A percentile compares a stretch with the other conserved stretches of the same genome.
These are phyloP conservation scores for Colletotrichum musicola DNA, from an alignment of 2,329 filamentous ascomycete genomes.

Conservation along the genomic window DNA sequence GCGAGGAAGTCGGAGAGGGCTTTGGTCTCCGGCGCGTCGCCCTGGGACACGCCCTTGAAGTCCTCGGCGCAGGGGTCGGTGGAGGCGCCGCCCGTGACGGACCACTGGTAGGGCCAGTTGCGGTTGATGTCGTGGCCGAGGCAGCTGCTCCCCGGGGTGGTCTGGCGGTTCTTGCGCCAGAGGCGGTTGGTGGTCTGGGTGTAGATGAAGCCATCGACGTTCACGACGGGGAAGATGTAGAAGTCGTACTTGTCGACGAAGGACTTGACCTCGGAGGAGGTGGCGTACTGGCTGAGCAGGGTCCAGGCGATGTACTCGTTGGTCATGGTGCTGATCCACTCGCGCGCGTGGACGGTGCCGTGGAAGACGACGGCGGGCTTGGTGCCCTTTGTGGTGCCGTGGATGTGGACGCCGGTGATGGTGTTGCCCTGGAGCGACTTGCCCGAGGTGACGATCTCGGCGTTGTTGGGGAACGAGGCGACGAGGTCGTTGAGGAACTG, in stretches of 20 bases:
- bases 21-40: conserved; percentile 59
- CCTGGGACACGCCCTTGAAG: conserved; percentile 52
- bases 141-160: conserved; percentile 50
- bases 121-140: conserved; percentile 63
- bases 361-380: conserved; percentile 62
- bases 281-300: conserved; percentile 54
- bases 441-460: conserved; percentile 57
- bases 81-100: conserved; percentile 55
- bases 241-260: conserved; percentile 70
- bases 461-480: conserved; percentile 51
- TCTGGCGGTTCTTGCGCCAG: conserved; percentile 66
- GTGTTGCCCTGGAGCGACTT: conserved; percentile 54
- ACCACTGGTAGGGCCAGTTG: conserved; percentile 65
- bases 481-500: conserved; percentile 55
- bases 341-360: conserved; percentile 63
- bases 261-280: conserved; percentile 47
- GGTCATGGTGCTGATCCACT: conserved; percentile 61
- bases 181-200: conserved; percentile 63
- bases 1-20: conserved; percentile 51
- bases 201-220: conserved; percentile 63
- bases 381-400: conserved; percentile 51
- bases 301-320: conserved; percentile 60
- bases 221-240: conserved; percentile 68
- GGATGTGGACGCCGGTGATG: conserved; percentile 70
- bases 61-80: conserved; percentile 58